Base-by-base conservation (phyloP, 75 land plant genomes). In the Sequoiadendron giganteum region DNA sequence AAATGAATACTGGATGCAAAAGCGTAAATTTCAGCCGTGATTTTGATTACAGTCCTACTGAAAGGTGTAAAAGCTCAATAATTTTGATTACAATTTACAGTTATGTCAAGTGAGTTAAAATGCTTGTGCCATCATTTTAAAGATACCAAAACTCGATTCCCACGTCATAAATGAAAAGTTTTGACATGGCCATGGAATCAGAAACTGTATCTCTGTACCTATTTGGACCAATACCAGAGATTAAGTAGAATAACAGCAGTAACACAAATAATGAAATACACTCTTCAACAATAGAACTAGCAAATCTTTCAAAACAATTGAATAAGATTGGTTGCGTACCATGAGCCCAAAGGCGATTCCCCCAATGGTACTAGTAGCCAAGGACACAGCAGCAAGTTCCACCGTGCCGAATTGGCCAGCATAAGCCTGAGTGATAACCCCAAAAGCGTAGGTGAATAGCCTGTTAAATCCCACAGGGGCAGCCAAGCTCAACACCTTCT, bases 401-500 rank as follows among this genome's bases (percentile, higher is more conserved):
- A 86, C 52, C 8, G 86, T 25, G 45, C 91, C 89, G 36, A 90
- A 86, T 54, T 88, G 91, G 28, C 91, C 91, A 42, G 85, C 85
- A 80, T 86, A 90, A 11, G 91, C 79, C 45, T 88, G 91, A 80
- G 85, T 84, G 38, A 90, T 79, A 25, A 90, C 91, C 5, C 70
- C 54, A 34, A 87, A 42, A 3, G 89, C 91, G 45, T 86, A 90
- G 32, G 82, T 75, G 5, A 75, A 84, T 49, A 88, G 0, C 45
- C 91, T 70, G 1, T 88, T 87, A 43, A 90, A 84, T 11, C 79
- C 78, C 11, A 58, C 81, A 6, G 91, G 91, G 19, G 25, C 89
- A 5, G 89, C 89, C 42, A 90, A 55, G 36, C 52, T 55, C 91
- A 89, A 90, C 45, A 90, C 55, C 89, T 90, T 90, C 83, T 88